Evolutionary conservation across 2,329 filamentous ascomycete species (phyloP).

Genomic region (Lachnellula occidentalis): DNA sequence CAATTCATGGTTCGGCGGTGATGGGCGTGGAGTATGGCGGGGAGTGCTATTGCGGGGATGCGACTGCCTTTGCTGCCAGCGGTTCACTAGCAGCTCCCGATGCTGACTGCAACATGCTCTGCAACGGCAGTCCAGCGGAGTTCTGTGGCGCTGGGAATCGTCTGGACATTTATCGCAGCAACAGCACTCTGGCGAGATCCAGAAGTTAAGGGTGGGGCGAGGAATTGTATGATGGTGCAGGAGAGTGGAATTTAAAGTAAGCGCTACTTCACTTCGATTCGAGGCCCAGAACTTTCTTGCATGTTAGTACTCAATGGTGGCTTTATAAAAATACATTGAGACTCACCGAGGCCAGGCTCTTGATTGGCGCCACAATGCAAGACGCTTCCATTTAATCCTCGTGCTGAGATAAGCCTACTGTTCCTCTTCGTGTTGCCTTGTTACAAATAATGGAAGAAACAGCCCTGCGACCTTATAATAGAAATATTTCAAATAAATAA

Average conservation of each 20-base stretch:
- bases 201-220: background rate
- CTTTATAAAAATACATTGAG: background rate
- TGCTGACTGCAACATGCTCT: slow-evolving; percentile 20
- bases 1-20: slow-evolving; percentile 30
- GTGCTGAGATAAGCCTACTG: background rate
- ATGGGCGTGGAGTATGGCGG: slow-evolving; percentile 41
- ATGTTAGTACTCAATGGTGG: background rate
- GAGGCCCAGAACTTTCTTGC: background rate
- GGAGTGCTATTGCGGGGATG: slow-evolving; percentile 34
- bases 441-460: background rate
- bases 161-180: slow-evolving; percentile 17
- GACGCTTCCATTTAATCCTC: background rate
- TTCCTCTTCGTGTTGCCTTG: background rate
- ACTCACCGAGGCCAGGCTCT: too few species aligned
- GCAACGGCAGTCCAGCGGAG: slow-evolving; percentile 24
- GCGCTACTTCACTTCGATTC: background rate
- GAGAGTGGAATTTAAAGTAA: background rate
- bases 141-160: slow-evolving; percentile 25
- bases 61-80: slow-evolving; percentile 1
- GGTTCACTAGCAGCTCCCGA: slow-evolving; percentile 11
- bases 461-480: background rate
- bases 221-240: background rate
- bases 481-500: background rate
- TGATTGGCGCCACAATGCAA: background rate
- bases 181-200: background rate